Conservation (phyloP, 768 basidiomycete species). For the Calocybe cyanea region DNA sequence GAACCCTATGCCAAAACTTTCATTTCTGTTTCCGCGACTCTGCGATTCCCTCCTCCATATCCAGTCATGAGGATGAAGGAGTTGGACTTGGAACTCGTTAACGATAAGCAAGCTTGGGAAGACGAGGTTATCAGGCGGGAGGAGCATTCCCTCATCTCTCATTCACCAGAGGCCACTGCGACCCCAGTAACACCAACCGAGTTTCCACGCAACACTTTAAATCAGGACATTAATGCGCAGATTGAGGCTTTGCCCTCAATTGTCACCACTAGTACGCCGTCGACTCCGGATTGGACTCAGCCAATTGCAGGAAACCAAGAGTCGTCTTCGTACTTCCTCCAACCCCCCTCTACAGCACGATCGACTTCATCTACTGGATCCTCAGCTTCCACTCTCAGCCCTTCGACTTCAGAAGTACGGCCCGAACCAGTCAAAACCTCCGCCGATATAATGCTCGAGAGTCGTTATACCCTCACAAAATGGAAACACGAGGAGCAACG, state of each 20-base stretch:
- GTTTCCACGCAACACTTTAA: slow-evolving; percentile 20
- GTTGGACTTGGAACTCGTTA: slow-evolving; percentile 72
- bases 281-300: slow-evolving; percentile 22
- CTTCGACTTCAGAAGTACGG: slow-evolving; percentile 21
- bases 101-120: slow-evolving; percentile 75
- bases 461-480: slow-evolving; percentile 63
- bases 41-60: slow-evolving; percentile 90
- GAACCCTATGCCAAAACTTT: slow-evolving; percentile 82
- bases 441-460: slow-evolving; percentile 72
- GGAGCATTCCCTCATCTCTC: slow-evolving; percentile 49
- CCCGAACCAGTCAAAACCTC: slow-evolving; percentile 53
- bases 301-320: slow-evolving; percentile 27
- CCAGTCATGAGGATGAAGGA: slow-evolving; percentile 86
- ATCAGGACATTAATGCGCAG: slow-evolving; percentile 60
- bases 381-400: slow-evolving; percentile 12
- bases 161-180: slow-evolving; percentile 40
- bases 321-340: slow-evolving; percentile 30
- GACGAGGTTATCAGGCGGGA: slow-evolving; percentile 80
- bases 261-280: slow-evolving; percentile 31
- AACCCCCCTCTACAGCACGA: slow-evolving; percentile 16
- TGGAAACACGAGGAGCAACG: slow-evolving; percentile 85
- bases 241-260: slow-evolving; percentile 53
- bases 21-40: slow-evolving; percentile 89
- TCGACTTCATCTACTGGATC: slow-evolving; percentile 16
- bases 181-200: slow-evolving; percentile 29